phyloP scores from a whole-genome alignment of 169 alveolate genomes.

The Cystoisospora suis region DNA sequence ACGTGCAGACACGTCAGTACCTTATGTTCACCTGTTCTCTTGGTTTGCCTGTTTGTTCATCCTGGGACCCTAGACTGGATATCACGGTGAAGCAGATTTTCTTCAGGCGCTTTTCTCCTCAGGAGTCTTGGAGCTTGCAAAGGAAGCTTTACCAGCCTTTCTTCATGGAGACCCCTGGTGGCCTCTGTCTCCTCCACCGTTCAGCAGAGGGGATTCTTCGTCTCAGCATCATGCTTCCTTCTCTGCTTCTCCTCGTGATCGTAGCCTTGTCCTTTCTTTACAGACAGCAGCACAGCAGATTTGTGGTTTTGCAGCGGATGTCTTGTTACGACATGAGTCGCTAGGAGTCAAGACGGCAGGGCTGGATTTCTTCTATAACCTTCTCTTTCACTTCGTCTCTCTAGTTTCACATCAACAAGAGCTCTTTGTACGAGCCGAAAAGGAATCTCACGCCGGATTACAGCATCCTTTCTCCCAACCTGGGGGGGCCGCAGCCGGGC shows the following conservation, averaged over 20 bases:
- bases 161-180: constrained; percentile 16
- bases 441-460: no score
- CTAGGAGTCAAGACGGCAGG: constrained; percentile 43
- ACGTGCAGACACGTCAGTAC: no score
- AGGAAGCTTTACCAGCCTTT: constrained; percentile 16
- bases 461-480: no score
- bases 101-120: neutral
- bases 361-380: constrained; percentile 50
- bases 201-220: neutral
- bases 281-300: neutral
- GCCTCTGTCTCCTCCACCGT: neutral
- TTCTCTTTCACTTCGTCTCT: constrained; percentile 45
- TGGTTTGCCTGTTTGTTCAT: neutral
- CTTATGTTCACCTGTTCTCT: neutral
- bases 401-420: constrained; percentile 46
- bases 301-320: neutral
- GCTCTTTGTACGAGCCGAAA: neutral
- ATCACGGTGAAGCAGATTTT: neutral
- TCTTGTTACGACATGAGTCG: constrained; percentile 55
- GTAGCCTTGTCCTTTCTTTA: neutral
- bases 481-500: neutral
- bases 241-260: constrained; percentile 13
- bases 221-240: neutral
- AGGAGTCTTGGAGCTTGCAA: constrained; percentile 2
- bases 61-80: neutral